Evolutionary conservation across 2,329 filamentous ascomycete species (phyloP).

Genomic region (Pseudogymnoascus sp.): DNA sequence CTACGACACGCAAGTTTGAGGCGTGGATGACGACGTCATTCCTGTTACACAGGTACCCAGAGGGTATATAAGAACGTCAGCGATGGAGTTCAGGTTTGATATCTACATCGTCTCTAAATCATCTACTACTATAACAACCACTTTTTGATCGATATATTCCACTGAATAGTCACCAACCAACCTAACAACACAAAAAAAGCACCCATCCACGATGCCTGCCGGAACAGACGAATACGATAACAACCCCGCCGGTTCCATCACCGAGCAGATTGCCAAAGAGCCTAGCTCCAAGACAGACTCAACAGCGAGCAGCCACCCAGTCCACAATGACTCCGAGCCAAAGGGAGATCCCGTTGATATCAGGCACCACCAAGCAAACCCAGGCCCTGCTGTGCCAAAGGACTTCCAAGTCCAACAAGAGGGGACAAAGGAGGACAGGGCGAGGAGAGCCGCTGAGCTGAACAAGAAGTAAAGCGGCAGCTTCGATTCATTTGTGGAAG

Average conservation of each 20-base stretch:
- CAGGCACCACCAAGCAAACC: slow-evolving; percentile 44
- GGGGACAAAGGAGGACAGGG: slow-evolving; percentile 60
- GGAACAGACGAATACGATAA: slow-evolving; percentile 31
- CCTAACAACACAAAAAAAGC: not conserved
- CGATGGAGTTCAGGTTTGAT: not conserved
- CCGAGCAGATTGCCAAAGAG: slow-evolving; percentile 31
- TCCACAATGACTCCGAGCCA: slow-evolving; percentile 29
- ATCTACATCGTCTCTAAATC: not conserved
- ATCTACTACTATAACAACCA: not conserved
- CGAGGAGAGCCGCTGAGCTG: slow-evolving; percentile 54
- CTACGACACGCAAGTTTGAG: slow-evolving; percentile 5
- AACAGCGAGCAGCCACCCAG: slow-evolving; percentile 29
- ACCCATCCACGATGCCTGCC: slow-evolving; percentile 28
- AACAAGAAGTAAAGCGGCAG: slow-evolving; percentile 40
- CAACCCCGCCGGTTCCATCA: slow-evolving; percentile 23
- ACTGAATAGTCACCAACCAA: not conserved
- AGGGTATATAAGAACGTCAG: slow-evolving; percentile 3
- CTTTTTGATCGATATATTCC: not conserved
- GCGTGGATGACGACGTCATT: slow-evolving; percentile 1
- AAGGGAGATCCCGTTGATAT: slow-evolving; percentile 41
- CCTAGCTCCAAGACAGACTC: slow-evolving; percentile 29
- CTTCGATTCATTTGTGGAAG: not conserved
- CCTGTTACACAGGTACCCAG: not conserved
- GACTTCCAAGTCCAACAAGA: slow-evolving; percentile 46
- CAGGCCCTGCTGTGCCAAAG: slow-evolving; percentile 48